Percentiles rank a stretch among this genome's conserved stretches.
Evolutionary conservation across 805 yeast genomes (phyloP).

Genomic region (Hanseniaspora taiwanica): DNA sequence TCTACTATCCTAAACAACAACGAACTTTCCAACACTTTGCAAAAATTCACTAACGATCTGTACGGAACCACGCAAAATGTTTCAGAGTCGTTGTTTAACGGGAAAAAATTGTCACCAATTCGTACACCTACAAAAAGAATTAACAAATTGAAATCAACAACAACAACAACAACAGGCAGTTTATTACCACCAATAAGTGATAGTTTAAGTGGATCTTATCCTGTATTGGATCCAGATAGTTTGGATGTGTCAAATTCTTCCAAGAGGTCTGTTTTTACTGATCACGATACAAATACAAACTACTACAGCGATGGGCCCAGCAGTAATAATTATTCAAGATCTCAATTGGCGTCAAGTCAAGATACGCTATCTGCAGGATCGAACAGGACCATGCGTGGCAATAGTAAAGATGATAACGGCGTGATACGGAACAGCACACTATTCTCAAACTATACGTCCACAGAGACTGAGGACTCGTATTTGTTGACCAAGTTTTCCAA

Average conservation of each 20-base stretch:
- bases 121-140: constrained; percentile 8
- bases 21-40: constrained; percentile 20
- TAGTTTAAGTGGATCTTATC: no score
- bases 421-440: no score
- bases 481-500: constrained; percentile 39
- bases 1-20: constrained; percentile 17
- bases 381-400: no score
- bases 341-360: no score
- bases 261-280: no score
- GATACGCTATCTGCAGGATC: no score
- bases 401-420: no score
- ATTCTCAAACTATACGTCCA: constrained; percentile 10
- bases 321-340: no score
- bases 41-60: constrained; percentile 24
- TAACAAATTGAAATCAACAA: constrained; percentile 1
- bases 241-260: no score
- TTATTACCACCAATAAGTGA: constrained; percentile 5
- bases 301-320: no score
- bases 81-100: constrained; percentile 1
- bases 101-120: constrained; percentile 4
- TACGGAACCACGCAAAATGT: constrained; percentile 13
- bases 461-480: constrained; percentile 24
- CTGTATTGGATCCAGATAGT: no score
- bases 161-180: constrained; percentile 14
- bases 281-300: no score